Evolutionary conservation across 805 yeast genomes (phyloP).

Genomic region (Huiozyma sinensis): DNA sequence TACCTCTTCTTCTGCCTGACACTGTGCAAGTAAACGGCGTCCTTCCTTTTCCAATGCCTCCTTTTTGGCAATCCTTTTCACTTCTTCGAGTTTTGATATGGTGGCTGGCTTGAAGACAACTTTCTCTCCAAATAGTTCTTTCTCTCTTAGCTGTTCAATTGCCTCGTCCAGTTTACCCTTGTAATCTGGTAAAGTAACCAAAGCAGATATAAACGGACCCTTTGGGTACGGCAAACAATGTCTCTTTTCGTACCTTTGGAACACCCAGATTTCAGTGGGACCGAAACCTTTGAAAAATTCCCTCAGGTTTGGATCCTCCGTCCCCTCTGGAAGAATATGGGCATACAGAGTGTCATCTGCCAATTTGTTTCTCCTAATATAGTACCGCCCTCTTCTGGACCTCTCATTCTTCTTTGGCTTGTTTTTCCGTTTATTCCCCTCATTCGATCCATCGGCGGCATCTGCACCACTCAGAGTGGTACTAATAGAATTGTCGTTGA

Average conservation of each 20-base stretch:
- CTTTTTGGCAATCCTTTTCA: conserved; percentile 27
- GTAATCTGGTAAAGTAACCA: conserved; percentile 37
- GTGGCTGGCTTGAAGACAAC: conserved; percentile 33
- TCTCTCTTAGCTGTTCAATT: conserved; percentile 29
- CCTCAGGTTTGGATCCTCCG: conserved; percentile 36
- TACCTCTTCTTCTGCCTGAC: background rate
- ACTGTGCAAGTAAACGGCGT: background rate
- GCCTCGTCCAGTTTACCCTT: conserved; percentile 32
- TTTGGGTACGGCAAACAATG: conserved; percentile 5
- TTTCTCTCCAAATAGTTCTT: conserved; percentile 30
- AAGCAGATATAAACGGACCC: conserved; percentile 35
- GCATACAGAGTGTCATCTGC: conserved; percentile 40
- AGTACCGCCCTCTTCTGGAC: background rate
- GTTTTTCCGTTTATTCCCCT: background rate
- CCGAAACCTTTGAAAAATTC: conserved; percentile 34
- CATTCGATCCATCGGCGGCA: conserved; percentile 1
- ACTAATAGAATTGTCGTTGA: no score
- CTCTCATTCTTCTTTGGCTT: background rate
- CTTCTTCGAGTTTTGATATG: conserved; percentile 35
- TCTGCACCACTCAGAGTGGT: conserved; percentile 1
- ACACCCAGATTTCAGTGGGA: conserved; percentile 40
- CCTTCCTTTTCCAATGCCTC: background rate
- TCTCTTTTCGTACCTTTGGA: conserved; percentile 17
- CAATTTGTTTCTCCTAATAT: conserved; percentile 3
- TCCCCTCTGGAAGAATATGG: conserved; percentile 30